Evolutionary conservation across 1,139 yeast species (phyloP), one percentile per base, ranked within the genome.

Genomic region (Suhomyces chickasaworum): DNA sequence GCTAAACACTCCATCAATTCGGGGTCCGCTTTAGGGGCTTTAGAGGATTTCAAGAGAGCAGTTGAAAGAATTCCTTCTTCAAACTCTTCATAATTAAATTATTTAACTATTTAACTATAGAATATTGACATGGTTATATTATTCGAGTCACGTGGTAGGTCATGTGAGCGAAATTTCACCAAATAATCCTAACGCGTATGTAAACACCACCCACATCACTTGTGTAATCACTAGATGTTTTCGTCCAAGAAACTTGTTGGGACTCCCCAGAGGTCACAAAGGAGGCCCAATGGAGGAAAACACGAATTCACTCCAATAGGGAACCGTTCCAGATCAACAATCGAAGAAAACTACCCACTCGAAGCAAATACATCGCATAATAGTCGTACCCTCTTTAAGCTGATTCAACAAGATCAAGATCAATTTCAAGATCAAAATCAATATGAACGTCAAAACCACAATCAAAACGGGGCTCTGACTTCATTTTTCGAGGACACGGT

Each of bases 1-100:
- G 99, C 98, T 1, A 78, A 81, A 54, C 68, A 77, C 40, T 77
- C 95, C 39, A 86, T 93, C 35, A 61, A 61, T 12, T 71, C 81
- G 3, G 97, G 97, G 0, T 59, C 71, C 4, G 96, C 98, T 1
- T 65, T 76, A 49, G 50, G 60, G 39, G 81, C 91, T 0, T 70
- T 93, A 41, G 71, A 79, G 13, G 65, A 60, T 13, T 89, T 90
- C 61, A 78, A 83, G 46, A 55, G 54, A 4, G 79, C 79, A 8
- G 72, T 80, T 40, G 51, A 58, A 13, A 52, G 48, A 20, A 37
- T 50, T 17, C 42, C 45, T 7, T 15, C 25, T n/a, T 13, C 16
- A 3, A 13, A 17, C 32, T 29, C 32, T 15, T 13, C 32, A 4
- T 29, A 29, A 15, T 13, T 29, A 4, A 4, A 25, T 25, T 25